Percentiles rank a stretch among this genome's conserved stretches.
Evolutionary conservation across 148 eudicot species (phyloP).

Genomic region (Fallopia convolvulus): DNA sequence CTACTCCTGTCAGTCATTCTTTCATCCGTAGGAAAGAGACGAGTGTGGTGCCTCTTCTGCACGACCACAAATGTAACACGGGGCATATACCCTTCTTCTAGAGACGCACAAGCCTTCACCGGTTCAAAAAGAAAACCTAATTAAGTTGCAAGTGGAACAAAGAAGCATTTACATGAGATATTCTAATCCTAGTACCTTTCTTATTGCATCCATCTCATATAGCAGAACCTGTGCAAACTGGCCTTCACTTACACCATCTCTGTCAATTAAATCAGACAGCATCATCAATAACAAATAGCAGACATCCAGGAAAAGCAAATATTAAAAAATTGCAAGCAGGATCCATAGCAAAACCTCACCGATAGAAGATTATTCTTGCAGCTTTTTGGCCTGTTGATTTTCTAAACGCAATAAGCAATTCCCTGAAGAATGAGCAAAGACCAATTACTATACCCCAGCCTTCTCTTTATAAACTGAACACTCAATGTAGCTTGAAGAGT

Average conservation of each 20-base stretch:
- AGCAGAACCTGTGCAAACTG: conserved; percentile 68
- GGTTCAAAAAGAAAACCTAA: neutral
- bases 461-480: neutral
- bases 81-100: conserved; percentile 54
- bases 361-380: conserved; percentile 64
- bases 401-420: conserved; percentile 33
- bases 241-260: conserved; percentile 96
- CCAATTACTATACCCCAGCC: neutral
- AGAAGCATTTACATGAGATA: neutral
- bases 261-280: conserved; percentile 15
- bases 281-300: neutral
- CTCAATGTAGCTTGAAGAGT: neutral
- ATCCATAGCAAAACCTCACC: conserved; percentile 26
- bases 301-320: neutral
- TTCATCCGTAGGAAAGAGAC: conserved; percentile 53
- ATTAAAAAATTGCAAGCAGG: neutral
- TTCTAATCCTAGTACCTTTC: conserved; percentile 37
- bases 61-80: conserved; percentile 79
- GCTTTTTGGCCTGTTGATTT: conserved; percentile 33
- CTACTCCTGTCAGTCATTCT: conserved; percentile 63
- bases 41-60: conserved; percentile 91
- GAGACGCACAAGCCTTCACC: conserved; percentile 62
- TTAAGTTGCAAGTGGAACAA: neutral
- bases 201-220: conserved; percentile 68
- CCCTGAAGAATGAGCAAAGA: conserved; percentile 29